Evolutionary conservation across 1,284 basidiomycete genomes (phyloP).

Genomic region (Ustilago esculenta): DNA sequence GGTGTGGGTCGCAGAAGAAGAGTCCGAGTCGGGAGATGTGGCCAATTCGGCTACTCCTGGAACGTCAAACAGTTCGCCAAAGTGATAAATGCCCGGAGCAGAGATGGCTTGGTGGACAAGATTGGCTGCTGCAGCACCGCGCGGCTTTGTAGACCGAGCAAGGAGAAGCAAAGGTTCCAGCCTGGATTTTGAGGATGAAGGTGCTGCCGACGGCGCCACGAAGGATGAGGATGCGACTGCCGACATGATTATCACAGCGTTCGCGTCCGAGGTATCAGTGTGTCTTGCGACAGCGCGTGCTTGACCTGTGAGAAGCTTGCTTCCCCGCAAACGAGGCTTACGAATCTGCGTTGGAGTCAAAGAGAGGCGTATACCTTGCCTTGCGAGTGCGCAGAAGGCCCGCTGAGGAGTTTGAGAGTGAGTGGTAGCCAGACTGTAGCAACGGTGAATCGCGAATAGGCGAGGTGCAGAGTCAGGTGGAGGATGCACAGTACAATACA

Average conservation of each 20-base stretch:
- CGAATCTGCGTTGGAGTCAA: no score
- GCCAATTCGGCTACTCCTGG: conserved; percentile 77
- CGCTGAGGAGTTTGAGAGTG: no score
- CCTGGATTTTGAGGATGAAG: conserved; percentile 24
- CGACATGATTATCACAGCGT: conserved; percentile 16
- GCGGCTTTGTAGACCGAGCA: conserved; percentile 77
- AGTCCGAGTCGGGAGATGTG: background rate
- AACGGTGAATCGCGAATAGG: no score
- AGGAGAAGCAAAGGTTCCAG: conserved; percentile 85
- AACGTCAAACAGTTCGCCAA: conserved; percentile 83
- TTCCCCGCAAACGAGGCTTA: no score
- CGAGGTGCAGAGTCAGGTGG: no score
- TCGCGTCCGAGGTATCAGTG: no score
- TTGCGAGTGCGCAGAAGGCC: no score
- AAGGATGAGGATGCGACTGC: conserved; percentile 21
- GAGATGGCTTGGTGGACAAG: conserved; percentile 84
- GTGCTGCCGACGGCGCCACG: background rate
- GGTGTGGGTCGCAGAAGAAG: conserved; percentile 42
- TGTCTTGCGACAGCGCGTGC: no score
- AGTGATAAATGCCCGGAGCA: conserved; percentile 87
- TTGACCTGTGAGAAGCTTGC: no score
- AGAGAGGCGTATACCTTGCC: no score
- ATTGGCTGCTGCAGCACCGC: conserved; percentile 89
- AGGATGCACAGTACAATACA: no score
- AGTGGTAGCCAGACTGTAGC: no score